Percentiles rank a stretch among this genome's conserved stretches.
These are phyloP conservation scores for Sarocladium kiliense DNA, from an alignment of 2,329 filamentous ascomycete species.

Conservation along the genomic window DNA sequence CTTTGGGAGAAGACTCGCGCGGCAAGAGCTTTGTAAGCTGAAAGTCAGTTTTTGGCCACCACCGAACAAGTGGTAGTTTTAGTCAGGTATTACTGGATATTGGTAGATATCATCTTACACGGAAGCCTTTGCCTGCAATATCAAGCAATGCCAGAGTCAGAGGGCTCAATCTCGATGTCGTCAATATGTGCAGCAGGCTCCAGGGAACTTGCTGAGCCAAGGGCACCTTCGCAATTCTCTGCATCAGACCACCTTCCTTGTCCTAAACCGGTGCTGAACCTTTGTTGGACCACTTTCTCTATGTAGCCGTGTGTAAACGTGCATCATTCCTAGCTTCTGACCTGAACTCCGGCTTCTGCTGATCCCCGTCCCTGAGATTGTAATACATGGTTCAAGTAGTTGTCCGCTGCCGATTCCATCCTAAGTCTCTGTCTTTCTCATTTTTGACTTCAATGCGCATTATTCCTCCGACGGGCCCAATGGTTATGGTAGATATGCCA, in stretches of 20 bases:
- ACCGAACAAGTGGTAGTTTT: not conserved
- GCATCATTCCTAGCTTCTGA: not conserved
- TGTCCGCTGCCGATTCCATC: too few species aligned
- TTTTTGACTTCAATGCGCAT: not conserved
- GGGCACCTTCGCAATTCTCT: too few species aligned
- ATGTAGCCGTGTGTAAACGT: not conserved
- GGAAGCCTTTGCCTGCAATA: too few species aligned
- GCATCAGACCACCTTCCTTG: too few species aligned
- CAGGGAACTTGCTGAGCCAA: too few species aligned
- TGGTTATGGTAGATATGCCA: too few species aligned
- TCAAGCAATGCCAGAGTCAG: too few species aligned
- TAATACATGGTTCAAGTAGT: not conserved
- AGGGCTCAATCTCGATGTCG: too few species aligned
- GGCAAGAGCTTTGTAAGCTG: not conserved
- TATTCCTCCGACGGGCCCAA: too few species aligned
- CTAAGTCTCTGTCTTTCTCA: not conserved
- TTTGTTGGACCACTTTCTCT: not conserved
- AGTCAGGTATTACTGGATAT: not conserved
- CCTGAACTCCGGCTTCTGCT: slow-evolving; percentile 10
- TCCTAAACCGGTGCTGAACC: not conserved
- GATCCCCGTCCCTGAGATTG: not conserved
- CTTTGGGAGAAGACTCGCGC: not conserved
- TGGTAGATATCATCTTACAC: not conserved
- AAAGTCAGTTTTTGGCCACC: not conserved
- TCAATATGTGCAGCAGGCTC: too few species aligned